Base-by-base conservation (phyloP, 441 rosid species). In the Corymbia citriodora region DNA sequence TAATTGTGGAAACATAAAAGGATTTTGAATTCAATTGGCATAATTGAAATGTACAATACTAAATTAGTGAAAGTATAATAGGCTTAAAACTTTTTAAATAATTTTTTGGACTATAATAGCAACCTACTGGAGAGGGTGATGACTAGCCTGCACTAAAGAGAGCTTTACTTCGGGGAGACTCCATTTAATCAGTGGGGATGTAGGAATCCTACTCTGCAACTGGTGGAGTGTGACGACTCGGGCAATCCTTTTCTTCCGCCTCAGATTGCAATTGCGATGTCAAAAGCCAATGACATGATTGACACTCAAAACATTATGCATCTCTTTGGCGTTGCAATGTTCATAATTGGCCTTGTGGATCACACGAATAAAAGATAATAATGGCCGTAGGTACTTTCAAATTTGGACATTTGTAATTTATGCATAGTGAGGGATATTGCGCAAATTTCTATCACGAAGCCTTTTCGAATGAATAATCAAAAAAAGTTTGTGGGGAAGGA, bases 1-100 rank as follows among this genome's bases (percentile, higher is more conserved):
- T 59, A 25, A 25, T 25, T 59, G 14, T 6, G 45, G 45, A 40
- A 40, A 40, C 45, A 40, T 40, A 25, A 0, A 59, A 25, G 1
- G 0, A 0, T 25, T 59, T 59, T 23, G 25, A 1, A 25, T 29
- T 59, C 3, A 10, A 59, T 59, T 25, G 0, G 3, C 7, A 59
- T 29, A 59, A 59, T 25, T 25, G 0, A 59, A 59, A 59, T 59
- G 3, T 17, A 59, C 15, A 25, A 59, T 59, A 40, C 45, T 59
- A 59, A 59, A 25, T 59, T 59, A 59, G 0, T 13, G 11, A 59
- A 59, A 59, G 25, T 59, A 29, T 3, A 59, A 25, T 59, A 25
- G 6, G 7, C 10, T 7, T 25, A 59, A 10, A 7, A 59, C 5
- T 59, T 59, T 59, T 25, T 59, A 59, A 59, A 59, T 59, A 59